phyloP scores from a whole-genome alignment of 352 stramenopile genomes.

The Pythium volutum region DNA sequence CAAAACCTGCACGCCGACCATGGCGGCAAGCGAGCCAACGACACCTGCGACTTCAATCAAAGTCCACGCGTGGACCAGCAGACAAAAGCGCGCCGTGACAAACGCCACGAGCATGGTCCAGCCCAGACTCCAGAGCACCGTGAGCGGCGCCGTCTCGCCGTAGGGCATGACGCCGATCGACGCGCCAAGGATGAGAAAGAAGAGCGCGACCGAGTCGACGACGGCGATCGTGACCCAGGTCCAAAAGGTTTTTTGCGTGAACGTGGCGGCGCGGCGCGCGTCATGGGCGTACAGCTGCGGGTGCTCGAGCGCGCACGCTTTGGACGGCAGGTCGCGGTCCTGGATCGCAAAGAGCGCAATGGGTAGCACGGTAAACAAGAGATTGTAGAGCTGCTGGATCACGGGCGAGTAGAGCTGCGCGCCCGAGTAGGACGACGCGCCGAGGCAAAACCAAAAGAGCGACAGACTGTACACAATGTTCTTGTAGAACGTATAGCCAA shows the following conservation, averaged over 20 bases:
- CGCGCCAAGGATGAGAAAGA: constrained; percentile 46
- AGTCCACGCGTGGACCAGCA: constrained; percentile 77
- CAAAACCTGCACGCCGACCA: constrained; percentile 59
- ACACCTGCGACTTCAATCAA: constrained; percentile 52
- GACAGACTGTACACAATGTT: constrained; percentile 89
- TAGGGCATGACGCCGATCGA: constrained; percentile 48
- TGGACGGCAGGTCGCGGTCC: constrained; percentile 66
- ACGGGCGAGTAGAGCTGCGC: constrained; percentile 77
- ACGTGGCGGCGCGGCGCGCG: constrained; percentile 45
- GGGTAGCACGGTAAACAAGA: constrained; percentile 92
- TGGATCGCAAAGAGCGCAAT: constrained; percentile 84
- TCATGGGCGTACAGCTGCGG: constrained; percentile 60
- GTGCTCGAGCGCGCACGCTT: constrained; percentile 43
- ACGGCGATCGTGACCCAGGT: constrained; percentile 74
- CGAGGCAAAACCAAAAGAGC: constrained; percentile 88
- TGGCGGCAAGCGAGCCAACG: constrained; percentile 36
- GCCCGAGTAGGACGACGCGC: constrained; percentile 88
- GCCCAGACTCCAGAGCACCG: constrained; percentile 52
- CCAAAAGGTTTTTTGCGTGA: constrained; percentile 78
- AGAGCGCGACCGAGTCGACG: constrained; percentile 68
- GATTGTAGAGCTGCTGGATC: constrained; percentile 92
- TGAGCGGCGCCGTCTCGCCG: constrained; percentile 48
- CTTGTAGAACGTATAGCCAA: constrained; percentile 90
- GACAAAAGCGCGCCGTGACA: constrained; percentile 69
- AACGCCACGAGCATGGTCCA: constrained; percentile 75